phyloP scores from a whole-genome alignment of 2,329 filamentous ascomycete species.

The Colletotrichum lentis region DNA sequence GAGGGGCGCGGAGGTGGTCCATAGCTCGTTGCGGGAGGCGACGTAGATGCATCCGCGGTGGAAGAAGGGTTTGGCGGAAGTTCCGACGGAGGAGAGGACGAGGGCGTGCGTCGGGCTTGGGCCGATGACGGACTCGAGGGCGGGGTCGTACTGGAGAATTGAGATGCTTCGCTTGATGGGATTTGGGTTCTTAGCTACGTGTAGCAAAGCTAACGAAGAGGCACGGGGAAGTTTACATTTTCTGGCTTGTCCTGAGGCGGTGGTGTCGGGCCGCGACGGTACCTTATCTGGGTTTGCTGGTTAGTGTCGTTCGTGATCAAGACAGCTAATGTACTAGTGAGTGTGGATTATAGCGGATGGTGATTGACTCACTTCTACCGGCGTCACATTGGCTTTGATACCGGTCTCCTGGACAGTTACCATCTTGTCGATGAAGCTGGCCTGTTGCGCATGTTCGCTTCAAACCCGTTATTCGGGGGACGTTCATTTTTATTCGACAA shows the following conservation, averaged over 20 bases:
- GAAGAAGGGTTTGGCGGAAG: slow-evolving; percentile 56
- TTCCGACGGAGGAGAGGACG: slow-evolving; percentile 51
- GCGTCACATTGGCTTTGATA: slow-evolving; percentile 9
- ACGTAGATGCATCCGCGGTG: slow-evolving; percentile 55
- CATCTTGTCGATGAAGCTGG: slow-evolving; percentile 8
- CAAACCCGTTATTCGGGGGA: neutral
- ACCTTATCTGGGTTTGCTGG: slow-evolving; percentile 22
- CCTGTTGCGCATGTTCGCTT: slow-evolving; percentile 6
- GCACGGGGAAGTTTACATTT: neutral
- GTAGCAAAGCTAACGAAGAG: no score
- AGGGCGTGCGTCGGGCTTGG: slow-evolving; percentile 49
- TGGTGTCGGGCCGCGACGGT: slow-evolving; percentile 11
- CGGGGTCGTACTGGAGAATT: slow-evolving; percentile 50
- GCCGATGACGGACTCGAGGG: slow-evolving; percentile 49
- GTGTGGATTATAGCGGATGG: neutral
- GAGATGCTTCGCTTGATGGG: slow-evolving; percentile 39
- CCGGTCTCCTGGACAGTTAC: slow-evolving; percentile 12
- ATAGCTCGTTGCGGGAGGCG: slow-evolving; percentile 53
- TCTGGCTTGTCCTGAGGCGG: neutral
- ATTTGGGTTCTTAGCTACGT: neutral
- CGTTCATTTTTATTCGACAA: neutral
- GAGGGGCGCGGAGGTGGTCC: slow-evolving; percentile 56
- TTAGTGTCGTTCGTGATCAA: neutral
- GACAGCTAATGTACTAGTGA: neutral
- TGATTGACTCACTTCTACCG: slow-evolving; percentile 22